phyloP scores from a whole-genome alignment of 345 rosid species.

The Eucalyptus camaldulensis region DNA sequence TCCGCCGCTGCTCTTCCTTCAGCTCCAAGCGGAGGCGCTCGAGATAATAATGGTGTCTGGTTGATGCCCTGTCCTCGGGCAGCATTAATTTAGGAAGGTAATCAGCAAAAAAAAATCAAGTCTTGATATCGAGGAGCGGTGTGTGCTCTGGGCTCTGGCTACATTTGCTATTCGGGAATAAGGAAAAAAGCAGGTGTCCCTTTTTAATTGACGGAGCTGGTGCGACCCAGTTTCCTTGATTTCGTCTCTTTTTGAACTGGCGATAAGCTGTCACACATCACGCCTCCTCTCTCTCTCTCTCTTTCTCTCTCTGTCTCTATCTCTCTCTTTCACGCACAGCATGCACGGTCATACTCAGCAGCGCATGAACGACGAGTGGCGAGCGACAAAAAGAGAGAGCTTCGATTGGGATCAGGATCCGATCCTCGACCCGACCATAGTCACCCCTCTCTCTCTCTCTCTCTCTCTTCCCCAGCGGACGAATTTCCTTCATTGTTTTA shows the following conservation, averaged over 20 bases:
- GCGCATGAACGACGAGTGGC: neutral
- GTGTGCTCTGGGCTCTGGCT: neutral
- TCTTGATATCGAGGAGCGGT: neutral
- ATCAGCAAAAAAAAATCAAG: neutral
- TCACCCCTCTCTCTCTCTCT: neutral
- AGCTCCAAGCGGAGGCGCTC: neutral
- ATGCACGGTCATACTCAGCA: neutral
- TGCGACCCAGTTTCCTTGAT: neutral
- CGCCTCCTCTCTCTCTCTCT: neutral
- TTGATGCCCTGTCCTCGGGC: neutral
- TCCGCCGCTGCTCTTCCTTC: neutral
- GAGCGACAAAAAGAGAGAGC: neutral
- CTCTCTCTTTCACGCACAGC: neutral
- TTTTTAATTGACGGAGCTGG: neutral
- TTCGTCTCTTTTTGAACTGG: conserved; percentile 9
- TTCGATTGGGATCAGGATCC: conserved; percentile 12
- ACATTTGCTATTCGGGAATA: neutral
- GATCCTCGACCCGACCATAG: neutral
- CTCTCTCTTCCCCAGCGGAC: neutral
- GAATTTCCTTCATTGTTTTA: neutral
- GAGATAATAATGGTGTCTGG: neutral
- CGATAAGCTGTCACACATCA: conserved; percentile 15
- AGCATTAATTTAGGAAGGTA: neutral
- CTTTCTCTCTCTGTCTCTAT: neutral
- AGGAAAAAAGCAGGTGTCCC: neutral